A percentile compares a stretch with the other conserved stretches of the same genome.
phyloP scores from a whole-genome alignment of 768 basidiomycete species.

The Crassisporium funariophilum region DNA sequence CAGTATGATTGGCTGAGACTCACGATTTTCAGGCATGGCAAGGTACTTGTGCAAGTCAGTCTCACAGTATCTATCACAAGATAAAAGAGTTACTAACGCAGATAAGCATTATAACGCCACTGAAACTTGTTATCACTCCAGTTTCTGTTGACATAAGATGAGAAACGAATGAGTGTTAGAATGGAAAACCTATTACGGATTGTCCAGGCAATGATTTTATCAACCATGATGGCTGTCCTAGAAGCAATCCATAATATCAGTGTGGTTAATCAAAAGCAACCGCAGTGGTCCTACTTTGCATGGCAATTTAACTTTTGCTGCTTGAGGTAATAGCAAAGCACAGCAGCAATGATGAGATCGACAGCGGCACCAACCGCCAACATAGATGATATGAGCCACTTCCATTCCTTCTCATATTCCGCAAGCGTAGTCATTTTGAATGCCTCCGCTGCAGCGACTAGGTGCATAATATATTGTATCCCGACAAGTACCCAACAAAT shows the following conservation, averaged over 20 bases:
- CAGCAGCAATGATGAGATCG: slow-evolving; percentile 8
- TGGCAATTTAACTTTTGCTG: not conserved
- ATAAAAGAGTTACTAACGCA: not conserved
- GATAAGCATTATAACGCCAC: not conserved
- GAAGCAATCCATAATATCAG: too few species aligned
- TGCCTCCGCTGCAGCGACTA: not conserved
- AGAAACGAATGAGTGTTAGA: not conserved
- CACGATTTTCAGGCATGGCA: not conserved
- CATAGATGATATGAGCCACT: not conserved
- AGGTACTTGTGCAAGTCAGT: not conserved
- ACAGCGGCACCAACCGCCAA: not conserved
- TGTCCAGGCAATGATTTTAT: not conserved
- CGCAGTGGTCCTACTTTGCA: too few species aligned
- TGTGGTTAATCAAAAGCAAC: too few species aligned
- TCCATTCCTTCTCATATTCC: slow-evolving; percentile 1
- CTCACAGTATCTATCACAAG: not conserved
- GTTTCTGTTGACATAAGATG: not conserved
- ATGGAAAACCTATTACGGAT: not conserved
- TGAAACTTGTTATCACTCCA: not conserved
- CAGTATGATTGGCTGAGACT: not conserved
- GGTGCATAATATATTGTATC: not conserved
- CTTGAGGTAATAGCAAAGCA: slow-evolving; percentile 3
- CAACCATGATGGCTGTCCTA: not conserved
- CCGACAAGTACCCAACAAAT: not conserved
- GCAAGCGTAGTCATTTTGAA: slow-evolving; percentile 2